These are phyloP conservation scores for Plasmodium billcollinsi DNA, from an alignment of 169 alveolate species.

Conservation along the genomic window DNA sequence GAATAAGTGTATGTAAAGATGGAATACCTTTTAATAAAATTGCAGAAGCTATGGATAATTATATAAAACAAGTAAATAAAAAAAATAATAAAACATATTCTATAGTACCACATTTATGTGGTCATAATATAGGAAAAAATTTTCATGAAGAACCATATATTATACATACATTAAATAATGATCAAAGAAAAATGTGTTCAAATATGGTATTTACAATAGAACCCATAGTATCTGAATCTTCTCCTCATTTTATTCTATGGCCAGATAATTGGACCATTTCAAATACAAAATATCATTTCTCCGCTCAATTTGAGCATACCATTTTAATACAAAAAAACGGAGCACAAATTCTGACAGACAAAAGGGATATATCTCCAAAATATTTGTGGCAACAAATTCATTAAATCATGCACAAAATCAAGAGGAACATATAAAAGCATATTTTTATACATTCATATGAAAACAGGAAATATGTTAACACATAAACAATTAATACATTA, in stretches of 20 bases:
- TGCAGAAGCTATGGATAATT: conserved; percentile 37
- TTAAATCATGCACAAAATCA: neutral
- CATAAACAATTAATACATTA: no score
- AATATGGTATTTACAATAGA: conserved; percentile 89
- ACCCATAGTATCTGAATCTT: conserved; percentile 81
- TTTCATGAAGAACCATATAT: conserved; percentile 84
- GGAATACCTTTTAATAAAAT: conserved; percentile 77
- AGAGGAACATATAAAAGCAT: neutral
- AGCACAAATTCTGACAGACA: conserved; percentile 79
- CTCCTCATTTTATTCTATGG: conserved; percentile 81
- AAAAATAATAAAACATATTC: conserved; percentile 35
- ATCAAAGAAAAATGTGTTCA: conserved; percentile 83
- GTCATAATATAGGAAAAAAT: conserved; percentile 86
- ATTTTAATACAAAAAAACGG: conserved; percentile 78
- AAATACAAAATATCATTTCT: conserved; percentile 70
- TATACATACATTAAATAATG: conserved; percentile 76
- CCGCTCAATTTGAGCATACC: conserved; percentile 87
- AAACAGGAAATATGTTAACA: no score
- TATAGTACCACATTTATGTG: conserved; percentile 80
- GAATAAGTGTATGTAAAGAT: conserved; percentile 78
- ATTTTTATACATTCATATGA: neutral
- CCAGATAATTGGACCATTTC: conserved; percentile 90
- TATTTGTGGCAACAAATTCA: conserved; percentile 11
- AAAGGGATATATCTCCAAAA: conserved; percentile 42
- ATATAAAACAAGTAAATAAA: conserved; percentile 34